These are phyloP conservation scores for Paecilomyces dactylethromorphus DNA, from an alignment of 2,329 filamentous ascomycete genomes.

Conservation along the genomic window DNA sequence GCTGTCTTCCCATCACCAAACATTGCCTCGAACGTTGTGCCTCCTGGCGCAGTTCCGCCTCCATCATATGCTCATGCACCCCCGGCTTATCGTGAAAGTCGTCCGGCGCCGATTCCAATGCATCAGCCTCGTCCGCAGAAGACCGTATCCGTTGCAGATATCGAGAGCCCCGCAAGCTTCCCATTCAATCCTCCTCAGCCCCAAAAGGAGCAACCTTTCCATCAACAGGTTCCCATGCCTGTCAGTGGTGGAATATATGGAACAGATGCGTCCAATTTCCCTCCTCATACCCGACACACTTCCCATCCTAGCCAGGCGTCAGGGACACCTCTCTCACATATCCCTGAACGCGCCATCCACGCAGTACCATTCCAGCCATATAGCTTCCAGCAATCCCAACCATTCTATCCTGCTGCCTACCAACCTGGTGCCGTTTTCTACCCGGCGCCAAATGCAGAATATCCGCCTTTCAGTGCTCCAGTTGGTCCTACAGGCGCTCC, in stretches of 20 bases:
- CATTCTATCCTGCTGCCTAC: slow-evolving; percentile 54
- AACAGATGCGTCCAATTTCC: slow-evolving; percentile 41
- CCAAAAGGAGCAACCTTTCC: slow-evolving; percentile 77
- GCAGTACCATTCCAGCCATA: slow-evolving; percentile 83
- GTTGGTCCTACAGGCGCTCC: slow-evolving; percentile 46
- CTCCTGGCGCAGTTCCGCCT: slow-evolving; percentile 13
- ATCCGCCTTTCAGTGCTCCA: slow-evolving; percentile 37
- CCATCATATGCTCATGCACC: slow-evolving; percentile 46
- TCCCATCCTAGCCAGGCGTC: slow-evolving; percentile 66
- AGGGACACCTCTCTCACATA: slow-evolving; percentile 80
- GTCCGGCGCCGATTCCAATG: slow-evolving; percentile 62
- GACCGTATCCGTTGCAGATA: slow-evolving; percentile 83
- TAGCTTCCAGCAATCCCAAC: slow-evolving; percentile 51
- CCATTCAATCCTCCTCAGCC: slow-evolving; percentile 54
- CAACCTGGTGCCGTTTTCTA: slow-evolving; percentile 64
- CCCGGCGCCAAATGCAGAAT: slow-evolving; percentile 40
- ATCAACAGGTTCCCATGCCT: slow-evolving; percentile 83
- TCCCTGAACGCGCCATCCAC: slow-evolving; percentile 86
- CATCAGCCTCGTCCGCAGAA: slow-evolving; percentile 95
- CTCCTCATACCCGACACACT: slow-evolving; percentile 59
- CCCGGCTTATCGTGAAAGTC: slow-evolving; percentile 54
- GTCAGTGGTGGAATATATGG: slow-evolving; percentile 53
- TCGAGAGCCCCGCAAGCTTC: slow-evolving; percentile 71
- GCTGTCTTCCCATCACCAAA: slow-evolving; percentile 16
- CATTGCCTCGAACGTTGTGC: slow-evolving; percentile 10